These are phyloP conservation scores for Gloeostereum incarnatum DNA, from an alignment of 768 basidiomycete species.

Conservation along the genomic window DNA sequence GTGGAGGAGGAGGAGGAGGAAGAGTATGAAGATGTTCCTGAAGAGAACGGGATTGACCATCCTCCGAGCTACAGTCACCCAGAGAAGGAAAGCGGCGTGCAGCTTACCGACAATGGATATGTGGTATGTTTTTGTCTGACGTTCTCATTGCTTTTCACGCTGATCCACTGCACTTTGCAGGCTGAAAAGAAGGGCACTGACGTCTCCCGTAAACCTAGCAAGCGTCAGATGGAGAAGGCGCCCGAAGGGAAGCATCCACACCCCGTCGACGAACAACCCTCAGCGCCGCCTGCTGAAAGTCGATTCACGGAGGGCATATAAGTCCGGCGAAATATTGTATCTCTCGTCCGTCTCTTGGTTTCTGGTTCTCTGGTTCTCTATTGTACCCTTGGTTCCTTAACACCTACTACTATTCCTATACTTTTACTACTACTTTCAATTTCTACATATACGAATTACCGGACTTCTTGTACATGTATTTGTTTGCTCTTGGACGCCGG, in stretches of 20 bases:
- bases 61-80: constrained; percentile 57
- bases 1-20: constrained; percentile 40
- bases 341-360: no score
- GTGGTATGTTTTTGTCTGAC: constrained; percentile 32
- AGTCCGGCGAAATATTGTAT: no score
- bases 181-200: constrained; percentile 29
- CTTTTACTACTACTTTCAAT: no score
- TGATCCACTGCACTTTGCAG: constrained; percentile 13
- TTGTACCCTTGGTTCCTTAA: no score
- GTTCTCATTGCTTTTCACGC: constrained; percentile 2
- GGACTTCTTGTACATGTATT: neutral
- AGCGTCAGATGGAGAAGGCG: constrained; percentile 66
- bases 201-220: constrained; percentile 35
- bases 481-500: no score
- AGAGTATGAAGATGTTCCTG: constrained; percentile 26
- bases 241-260: constrained; percentile 46
- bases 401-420: no score
- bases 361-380: no score
- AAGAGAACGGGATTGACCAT: constrained; percentile 35
- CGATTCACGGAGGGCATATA: constrained; percentile 14
- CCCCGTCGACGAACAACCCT: constrained; percentile 5
- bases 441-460: neutral
- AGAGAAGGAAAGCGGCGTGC: constrained; percentile 27
- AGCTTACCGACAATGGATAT: constrained; percentile 47
- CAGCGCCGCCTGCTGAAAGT: constrained; percentile 7